Percentiles rank a stretch among this genome's conserved stretches.
Evolutionary conservation across 352 stramenopile genomes (phyloP).

Genomic region (Phytophthora tentaculata): DNA sequence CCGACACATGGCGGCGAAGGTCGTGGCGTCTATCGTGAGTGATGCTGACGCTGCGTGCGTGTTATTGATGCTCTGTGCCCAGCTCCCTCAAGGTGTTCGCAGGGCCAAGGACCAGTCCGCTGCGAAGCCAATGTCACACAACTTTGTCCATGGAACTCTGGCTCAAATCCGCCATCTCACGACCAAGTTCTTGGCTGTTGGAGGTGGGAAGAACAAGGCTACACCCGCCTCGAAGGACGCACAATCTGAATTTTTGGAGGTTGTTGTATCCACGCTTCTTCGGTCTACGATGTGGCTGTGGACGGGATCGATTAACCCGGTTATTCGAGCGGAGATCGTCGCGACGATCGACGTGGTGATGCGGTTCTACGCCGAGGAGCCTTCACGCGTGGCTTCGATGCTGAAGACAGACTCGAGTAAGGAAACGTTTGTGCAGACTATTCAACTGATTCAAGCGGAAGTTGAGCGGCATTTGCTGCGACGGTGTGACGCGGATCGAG

Average conservation of each 20-base stretch:
- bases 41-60: constrained; percentile 58
- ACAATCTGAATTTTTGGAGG: constrained; percentile 34
- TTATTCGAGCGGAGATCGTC: constrained; percentile 57
- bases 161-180: constrained; percentile 64
- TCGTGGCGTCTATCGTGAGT: constrained; percentile 73
- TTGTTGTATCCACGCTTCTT: constrained; percentile 44
- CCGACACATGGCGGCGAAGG: constrained; percentile 80
- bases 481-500: constrained; percentile 28
- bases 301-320: constrained; percentile 38
- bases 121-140: constrained; percentile 44
- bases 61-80: constrained; percentile 39
- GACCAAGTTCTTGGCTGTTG: constrained; percentile 41
- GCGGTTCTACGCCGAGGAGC: constrained; percentile 32
- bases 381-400: constrained; percentile 14
- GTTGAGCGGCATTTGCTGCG: constrained; percentile 38
- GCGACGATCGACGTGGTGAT: constrained; percentile 57
- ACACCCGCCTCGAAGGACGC: constrained; percentile 13
- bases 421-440: constrained; percentile 16
- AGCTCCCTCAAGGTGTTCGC: constrained; percentile 51
- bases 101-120: background rate
- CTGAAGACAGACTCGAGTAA: constrained; percentile 17
- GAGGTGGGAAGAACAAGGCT: constrained; percentile 8
- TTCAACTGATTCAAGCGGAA: constrained; percentile 35
- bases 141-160: constrained; percentile 71
- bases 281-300: constrained; percentile 59